Evolutionary conservation across 805 yeast genomes (phyloP).

Genomic region (Candida chauliodis): DNA sequence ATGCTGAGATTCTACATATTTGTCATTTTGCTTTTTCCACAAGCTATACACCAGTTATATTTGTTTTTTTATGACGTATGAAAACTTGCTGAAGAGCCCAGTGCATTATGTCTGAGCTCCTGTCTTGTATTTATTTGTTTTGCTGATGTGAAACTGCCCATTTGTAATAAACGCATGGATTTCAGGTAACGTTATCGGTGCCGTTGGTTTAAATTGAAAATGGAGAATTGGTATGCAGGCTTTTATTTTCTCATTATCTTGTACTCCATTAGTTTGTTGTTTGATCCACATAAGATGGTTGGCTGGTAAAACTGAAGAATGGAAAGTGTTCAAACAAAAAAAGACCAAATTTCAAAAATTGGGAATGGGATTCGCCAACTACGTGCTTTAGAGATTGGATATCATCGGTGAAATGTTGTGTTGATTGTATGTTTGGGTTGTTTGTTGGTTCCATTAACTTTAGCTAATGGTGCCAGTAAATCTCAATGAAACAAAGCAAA

Average conservation of each 20-base stretch:
- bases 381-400: constrained; percentile 61
- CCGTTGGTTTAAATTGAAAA: constrained; percentile 47
- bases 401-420: constrained; percentile 56
- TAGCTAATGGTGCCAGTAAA: constrained; percentile 60
- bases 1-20: too few species aligned
- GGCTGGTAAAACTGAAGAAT: constrained; percentile 55
- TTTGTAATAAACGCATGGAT: constrained; percentile 78
- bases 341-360: constrained; percentile 29
- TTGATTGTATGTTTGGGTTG: constrained; percentile 58
- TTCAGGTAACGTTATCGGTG: constrained; percentile 52
- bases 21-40: too few species aligned
- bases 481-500: constrained; percentile 56
- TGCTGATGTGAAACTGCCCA: too few species aligned
- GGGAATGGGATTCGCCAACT: constrained; percentile 34
- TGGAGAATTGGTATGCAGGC: constrained; percentile 86
- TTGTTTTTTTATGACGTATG: too few species aligned
- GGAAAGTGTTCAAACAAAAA: constrained; percentile 39
- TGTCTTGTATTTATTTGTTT: too few species aligned
- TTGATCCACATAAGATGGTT: constrained; percentile 52
- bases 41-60: too few species aligned
- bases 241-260: constrained; percentile 62
- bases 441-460: constrained; percentile 66
- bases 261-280: constrained; percentile 56
- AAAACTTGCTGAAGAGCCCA: too few species aligned
- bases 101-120: too few species aligned